Conservation (phyloP, 805 yeast genomes). For the Ogataea pignaliae region DNA sequence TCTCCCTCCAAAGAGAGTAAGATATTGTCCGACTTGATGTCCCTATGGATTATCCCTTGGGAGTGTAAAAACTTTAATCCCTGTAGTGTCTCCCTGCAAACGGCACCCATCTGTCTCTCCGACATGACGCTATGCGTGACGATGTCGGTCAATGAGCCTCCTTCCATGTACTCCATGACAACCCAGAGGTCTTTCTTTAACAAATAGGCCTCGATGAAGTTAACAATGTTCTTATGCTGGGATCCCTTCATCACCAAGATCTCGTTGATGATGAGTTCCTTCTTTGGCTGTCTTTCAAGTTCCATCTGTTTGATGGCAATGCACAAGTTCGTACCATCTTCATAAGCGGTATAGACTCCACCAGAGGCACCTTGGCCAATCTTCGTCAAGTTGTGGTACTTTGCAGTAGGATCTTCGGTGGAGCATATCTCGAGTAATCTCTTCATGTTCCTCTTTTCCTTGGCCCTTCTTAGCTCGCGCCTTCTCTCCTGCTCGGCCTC, state of each 20-base stretch:
- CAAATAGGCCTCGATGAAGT: conserved; percentile 82
- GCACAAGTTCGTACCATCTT: conserved; percentile 44
- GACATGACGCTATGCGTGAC: conserved; percentile 85
- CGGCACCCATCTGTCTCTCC: conserved; percentile 93
- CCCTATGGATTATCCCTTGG: conserved; percentile 92
- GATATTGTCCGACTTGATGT: conserved; percentile 92
- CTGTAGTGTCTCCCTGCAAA: conserved; percentile 81
- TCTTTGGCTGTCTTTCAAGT: conserved; percentile 89
- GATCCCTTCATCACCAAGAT: conserved; percentile 93
- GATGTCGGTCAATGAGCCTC: conserved; percentile 93
- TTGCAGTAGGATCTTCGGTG: conserved; percentile 74
- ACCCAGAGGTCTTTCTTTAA: conserved; percentile 88
- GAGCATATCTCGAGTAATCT: conserved; percentile 74
- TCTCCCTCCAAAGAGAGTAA: conserved; percentile 78
- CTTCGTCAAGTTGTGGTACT: conserved; percentile 67
- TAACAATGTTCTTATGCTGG: conserved; percentile 87
- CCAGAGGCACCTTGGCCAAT: conserved; percentile 99
- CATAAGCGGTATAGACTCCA: conserved; percentile 88
- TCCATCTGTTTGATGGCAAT: conserved; percentile 98
- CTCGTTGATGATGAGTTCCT: conserved; percentile 91
- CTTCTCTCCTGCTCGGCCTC: conserved; percentile 59
- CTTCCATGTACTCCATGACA: conserved; percentile 98
- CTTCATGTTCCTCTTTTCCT: conserved; percentile 66
- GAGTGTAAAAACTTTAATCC: conserved; percentile 87
- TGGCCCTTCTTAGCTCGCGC: conserved; percentile 71